Evolutionary conservation across 441 rosid genomes (phyloP).

Genomic region (Pelargonium citronellum): DNA sequence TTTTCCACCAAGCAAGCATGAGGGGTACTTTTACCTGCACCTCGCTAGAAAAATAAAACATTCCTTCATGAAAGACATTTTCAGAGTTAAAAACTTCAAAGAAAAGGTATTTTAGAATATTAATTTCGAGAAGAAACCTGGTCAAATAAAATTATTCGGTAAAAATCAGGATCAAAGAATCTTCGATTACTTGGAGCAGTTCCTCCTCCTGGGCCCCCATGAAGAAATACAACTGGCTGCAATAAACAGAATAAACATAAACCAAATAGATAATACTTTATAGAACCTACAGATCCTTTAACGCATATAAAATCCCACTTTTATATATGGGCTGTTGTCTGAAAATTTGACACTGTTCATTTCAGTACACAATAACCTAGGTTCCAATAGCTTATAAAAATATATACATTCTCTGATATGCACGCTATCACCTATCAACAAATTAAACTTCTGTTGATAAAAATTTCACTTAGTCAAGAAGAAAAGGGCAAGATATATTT

Average conservation of each 20-base stretch:
- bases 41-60: conserved; percentile 42
- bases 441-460: too few species aligned
- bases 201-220: conserved; percentile 97
- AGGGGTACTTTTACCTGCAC: conserved; percentile 90
- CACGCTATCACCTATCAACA: too few species aligned
- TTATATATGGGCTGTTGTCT: too few species aligned
- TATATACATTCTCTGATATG: too few species aligned
- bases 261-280: neutral
- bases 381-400: too few species aligned
- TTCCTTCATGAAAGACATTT: neutral
- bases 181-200: conserved; percentile 68
- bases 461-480: too few species aligned
- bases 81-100: neutral
- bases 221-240: conserved; percentile 90
- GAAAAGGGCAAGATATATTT: too few species aligned
- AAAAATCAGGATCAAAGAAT: conserved; percentile 82
- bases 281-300: too few species aligned
- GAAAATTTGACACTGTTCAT: too few species aligned
- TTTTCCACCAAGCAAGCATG: conserved; percentile 91
- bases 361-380: too few species aligned
- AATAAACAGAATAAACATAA: conserved; percentile 14
- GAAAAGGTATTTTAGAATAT: neutral
- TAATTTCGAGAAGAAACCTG: conserved; percentile 41
- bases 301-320: too few species aligned
- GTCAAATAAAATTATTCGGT: conserved; percentile 72